Conservation (phyloP, 176 grass and related monocot species). For the Alloteropsis semialata region DNA sequence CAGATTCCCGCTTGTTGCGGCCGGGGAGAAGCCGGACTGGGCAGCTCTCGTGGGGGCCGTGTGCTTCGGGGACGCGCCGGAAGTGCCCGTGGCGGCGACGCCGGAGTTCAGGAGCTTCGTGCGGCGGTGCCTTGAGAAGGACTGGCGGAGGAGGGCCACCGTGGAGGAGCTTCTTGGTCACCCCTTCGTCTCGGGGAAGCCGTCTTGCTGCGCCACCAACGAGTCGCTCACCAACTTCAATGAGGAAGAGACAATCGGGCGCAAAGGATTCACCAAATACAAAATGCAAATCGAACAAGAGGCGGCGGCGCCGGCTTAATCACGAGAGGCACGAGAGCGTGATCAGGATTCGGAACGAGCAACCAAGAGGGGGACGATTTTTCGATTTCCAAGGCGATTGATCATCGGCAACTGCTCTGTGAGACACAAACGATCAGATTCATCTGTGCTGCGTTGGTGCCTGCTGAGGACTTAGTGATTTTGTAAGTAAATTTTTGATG, state of each 20-base stretch:
- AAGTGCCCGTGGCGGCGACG: slow-evolving; percentile 22
- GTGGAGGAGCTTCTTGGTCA: slow-evolving; percentile 39
- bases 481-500: neutral
- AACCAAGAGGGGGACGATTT: neutral
- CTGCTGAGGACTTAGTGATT: neutral
- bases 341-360: neutral
- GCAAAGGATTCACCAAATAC: neutral
- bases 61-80: slow-evolving; percentile 19
- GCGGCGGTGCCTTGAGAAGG: slow-evolving; percentile 35
- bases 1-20: slow-evolving; percentile 33
- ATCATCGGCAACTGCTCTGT: neutral
- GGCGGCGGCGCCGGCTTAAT: neutral
- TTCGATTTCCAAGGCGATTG: neutral
- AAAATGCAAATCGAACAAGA: neutral
- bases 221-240: neutral
- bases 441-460: neutral
- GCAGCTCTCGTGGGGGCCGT: neutral
- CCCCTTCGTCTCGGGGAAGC: slow-evolving; percentile 13
- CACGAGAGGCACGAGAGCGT: neutral
- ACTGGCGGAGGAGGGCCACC: slow-evolving; percentile 24
- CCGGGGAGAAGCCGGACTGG: slow-evolving; percentile 29
- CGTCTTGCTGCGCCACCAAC: neutral
- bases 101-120: slow-evolving; percentile 33
- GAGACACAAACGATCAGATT: neutral
- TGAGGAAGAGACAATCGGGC: neutral